Conservation (phyloP, 345 rosid genomes). For the Cardiospermum halicacabum region DNA sequence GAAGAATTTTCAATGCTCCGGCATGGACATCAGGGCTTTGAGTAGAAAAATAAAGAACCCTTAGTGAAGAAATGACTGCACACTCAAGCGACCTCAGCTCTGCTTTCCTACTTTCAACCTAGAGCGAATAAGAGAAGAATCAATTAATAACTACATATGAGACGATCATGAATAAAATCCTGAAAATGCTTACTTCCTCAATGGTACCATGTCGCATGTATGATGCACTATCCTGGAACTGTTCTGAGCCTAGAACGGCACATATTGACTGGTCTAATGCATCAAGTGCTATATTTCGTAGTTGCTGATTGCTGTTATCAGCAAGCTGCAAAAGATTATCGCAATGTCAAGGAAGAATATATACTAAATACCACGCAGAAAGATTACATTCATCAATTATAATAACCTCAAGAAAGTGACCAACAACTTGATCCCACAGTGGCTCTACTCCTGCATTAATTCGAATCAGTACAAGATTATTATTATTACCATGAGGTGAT, state of each 20-base stretch:
- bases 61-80: conserved; percentile 77
- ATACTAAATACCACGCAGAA: conserved; percentile 14
- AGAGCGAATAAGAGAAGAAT: conserved; percentile 21
- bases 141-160: conserved; percentile 8
- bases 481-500: not conserved
- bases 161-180: not conserved
- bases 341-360: conserved; percentile 31
- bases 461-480: not conserved
- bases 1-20: conserved; percentile 91
- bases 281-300: conserved; percentile 86
- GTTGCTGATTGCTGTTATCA: conserved; percentile 67
- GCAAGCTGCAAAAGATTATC: conserved; percentile 71
- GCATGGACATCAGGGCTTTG: conserved; percentile 75
- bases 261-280: conserved; percentile 91
- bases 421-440: conserved; percentile 90
- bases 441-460: conserved; percentile 76
- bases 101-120: conserved; percentile 43
- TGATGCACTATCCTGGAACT: conserved; percentile 50
- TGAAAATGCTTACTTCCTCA: conserved; percentile 53
- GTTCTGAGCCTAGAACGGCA: conserved; percentile 88
- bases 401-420: conserved; percentile 88
- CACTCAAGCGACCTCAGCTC: conserved; percentile 71
- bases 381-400: conserved; percentile 17
- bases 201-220: conserved; percentile 34
- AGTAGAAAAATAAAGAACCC: conserved; percentile 76